These are phyloP conservation scores for Fusarium sp. DNA, from an alignment of 2,329 filamentous ascomycete species.

Conservation along the genomic window DNA sequence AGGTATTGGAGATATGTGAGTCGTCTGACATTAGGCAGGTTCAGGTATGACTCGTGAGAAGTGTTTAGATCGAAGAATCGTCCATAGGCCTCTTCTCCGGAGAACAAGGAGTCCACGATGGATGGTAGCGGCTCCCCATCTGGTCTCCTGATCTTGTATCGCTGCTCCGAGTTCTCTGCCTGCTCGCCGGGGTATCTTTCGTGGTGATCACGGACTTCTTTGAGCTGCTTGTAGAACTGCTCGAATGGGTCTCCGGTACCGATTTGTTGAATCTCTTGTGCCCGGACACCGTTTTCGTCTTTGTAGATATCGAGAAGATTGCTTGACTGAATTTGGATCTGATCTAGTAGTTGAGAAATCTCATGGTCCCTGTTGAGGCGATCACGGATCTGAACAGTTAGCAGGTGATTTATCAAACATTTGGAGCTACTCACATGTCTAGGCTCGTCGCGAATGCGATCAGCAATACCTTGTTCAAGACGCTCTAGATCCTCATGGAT, in stretches of 20 bases:
- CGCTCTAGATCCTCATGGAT: conserved; percentile 97
- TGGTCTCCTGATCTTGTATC: conserved; percentile 80
- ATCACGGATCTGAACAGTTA: conserved; percentile 78
- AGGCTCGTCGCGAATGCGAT: conserved; percentile 89
- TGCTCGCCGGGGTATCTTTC: conserved; percentile 92
- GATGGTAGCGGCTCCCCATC: conserved; percentile 74
- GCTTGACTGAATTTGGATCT: conserved; percentile 87
- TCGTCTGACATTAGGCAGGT: conserved; percentile 87
- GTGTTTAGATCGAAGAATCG: conserved; percentile 90
- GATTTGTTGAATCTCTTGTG: conserved; percentile 85
- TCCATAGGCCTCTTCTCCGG: conserved; percentile 93
- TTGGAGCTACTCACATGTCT: conserved; percentile 74
- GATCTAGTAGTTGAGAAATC: conserved; percentile 85
- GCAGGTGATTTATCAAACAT: conserved; percentile 11
- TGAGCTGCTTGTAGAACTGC: conserved; percentile 89
- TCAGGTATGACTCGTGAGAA: conserved; percentile 89
- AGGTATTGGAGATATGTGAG: conserved; percentile 93
- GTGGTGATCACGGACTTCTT: conserved; percentile 88
- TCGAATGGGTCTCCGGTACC: conserved; percentile 89
- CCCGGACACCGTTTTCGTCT: conserved; percentile 78
- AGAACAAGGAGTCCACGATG: conserved; percentile 91
- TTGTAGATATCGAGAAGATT: conserved; percentile 87
- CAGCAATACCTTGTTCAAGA: conserved; percentile 91
- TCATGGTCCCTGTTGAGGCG: conserved; percentile 92
- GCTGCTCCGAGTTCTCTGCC: conserved; percentile 92